phyloP scores from a whole-genome alignment of 352 stramenopile species.

The Phytophthora constricta region DNA sequence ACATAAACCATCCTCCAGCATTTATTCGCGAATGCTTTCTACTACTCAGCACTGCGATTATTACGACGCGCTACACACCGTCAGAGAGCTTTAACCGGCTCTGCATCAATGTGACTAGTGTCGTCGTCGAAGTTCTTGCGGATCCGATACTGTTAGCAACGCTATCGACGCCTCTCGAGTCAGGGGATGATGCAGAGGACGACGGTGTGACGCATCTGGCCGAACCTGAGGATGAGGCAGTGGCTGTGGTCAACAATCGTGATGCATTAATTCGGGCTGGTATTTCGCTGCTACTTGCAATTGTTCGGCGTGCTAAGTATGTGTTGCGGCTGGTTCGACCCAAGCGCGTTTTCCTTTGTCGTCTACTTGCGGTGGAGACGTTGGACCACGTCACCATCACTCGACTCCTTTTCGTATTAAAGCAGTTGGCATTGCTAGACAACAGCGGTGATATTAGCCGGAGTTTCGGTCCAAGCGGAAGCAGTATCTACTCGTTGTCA shows the following conservation, averaged over 20 bases:
- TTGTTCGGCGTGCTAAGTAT: slow-evolving; percentile 76
- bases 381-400: slow-evolving; percentile 78
- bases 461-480: not conserved
- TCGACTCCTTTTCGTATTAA: slow-evolving; percentile 66
- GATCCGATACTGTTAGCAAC: slow-evolving; percentile 62
- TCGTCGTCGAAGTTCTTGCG: slow-evolving; percentile 66
- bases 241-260: slow-evolving; percentile 65
- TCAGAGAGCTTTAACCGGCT: slow-evolving; percentile 70
- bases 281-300: slow-evolving; percentile 70
- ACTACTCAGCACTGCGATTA: slow-evolving; percentile 75
- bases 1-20: slow-evolving; percentile 59
- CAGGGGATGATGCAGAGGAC: slow-evolving; percentile 39
- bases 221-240: slow-evolving; percentile 66
- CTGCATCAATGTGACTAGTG: slow-evolving; percentile 50
- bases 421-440: slow-evolving; percentile 67
- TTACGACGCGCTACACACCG: slow-evolving; percentile 65
- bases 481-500: slow-evolving; percentile 14
- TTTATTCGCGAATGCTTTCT: slow-evolving; percentile 84
- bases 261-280: slow-evolving; percentile 77
- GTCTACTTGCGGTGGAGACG: slow-evolving; percentile 73
- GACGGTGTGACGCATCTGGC: slow-evolving; percentile 12
- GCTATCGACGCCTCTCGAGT: slow-evolving; percentile 42
- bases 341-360: slow-evolving; percentile 77
- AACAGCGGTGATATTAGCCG: slow-evolving; percentile 5
- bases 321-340: slow-evolving; percentile 65